Base-by-base conservation (phyloP, 768 basidiomycete genomes). In the Hypsizygus marmoreus region DNA sequence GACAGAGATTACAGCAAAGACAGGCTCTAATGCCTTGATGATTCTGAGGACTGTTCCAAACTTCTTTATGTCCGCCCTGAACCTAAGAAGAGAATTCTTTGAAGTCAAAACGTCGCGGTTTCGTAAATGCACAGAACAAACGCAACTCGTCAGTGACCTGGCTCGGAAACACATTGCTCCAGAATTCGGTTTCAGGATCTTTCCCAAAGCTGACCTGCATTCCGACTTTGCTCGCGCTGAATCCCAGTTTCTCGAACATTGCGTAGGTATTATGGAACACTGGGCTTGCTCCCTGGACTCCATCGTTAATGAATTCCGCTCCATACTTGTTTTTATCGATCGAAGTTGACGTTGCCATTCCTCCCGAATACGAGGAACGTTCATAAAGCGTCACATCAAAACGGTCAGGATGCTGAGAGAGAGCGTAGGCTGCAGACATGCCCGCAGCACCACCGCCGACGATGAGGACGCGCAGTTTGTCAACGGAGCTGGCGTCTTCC, bases 131-230 rank as follows among this genome's bases (percentile, higher is more conserved):
- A 28, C 17, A 4, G 14, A 32, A 14, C 12, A 37, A 39, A 23
- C 43, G 30, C 14, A 30, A 62, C 64, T 55, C 58, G 43, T 64
- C 62, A 16, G 61, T 64, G 11, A 62, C 61, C 41, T 52, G 55
- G 37, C 61, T 64, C 2, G 65, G 64, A 41, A 64, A 64, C 6
- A 66, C 60, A 22, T 63, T 64, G 49, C 51, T 63, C 63, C 61
- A 65, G 29, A 64, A 64, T 12, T 67, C 63, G 1, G 45, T 56
- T 14, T 58, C 60, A 23, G 53, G 53, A 19, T 64, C 63, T 12
- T 53, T 54, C 12, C 63, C 64, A 44, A 67, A 63, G 42, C 64
- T 64, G 20, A 66, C 63, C 45, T 66, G 66, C 56, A 66, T 62
- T 14, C 53, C 63, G 16, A 67, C 59, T 33, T 62, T 60, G 29